These are phyloP conservation scores for Irpex sp. DNA, from an alignment of 1,284 basidiomycete species.

Conservation along the genomic window DNA sequence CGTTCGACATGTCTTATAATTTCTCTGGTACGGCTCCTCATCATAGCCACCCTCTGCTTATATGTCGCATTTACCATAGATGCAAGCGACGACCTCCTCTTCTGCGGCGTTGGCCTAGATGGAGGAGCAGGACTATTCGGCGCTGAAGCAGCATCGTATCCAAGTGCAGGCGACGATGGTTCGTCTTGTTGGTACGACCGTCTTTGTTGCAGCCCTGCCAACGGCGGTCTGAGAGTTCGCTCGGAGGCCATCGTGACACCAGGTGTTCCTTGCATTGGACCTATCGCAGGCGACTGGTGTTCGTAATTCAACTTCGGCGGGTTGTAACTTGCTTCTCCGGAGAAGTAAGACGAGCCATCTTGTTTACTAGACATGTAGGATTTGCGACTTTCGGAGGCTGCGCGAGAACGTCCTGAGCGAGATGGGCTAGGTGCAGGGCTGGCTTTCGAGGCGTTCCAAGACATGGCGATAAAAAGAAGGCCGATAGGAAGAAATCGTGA, in stretches of 20 bases:
- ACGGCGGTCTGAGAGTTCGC: neutral
- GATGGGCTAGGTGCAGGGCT: neutral
- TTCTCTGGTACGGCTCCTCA: slow-evolving; percentile 19
- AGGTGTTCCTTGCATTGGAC: neutral
- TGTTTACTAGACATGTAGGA: neutral
- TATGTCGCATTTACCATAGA: slow-evolving; percentile 2
- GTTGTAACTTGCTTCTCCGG: neutral
- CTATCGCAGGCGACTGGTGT: neutral
- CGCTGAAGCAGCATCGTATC: neutral
- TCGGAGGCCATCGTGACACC: neutral
- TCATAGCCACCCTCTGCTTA: slow-evolving; percentile 14
- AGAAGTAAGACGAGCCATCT: neutral
- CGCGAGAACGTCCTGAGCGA: neutral
- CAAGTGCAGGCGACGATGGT: neutral
- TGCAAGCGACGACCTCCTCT: neutral
- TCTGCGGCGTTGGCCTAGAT: neutral
- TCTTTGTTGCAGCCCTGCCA: neutral
- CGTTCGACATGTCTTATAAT: slow-evolving; percentile 34
- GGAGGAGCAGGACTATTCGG: neutral
- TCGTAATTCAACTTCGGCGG: neutral
- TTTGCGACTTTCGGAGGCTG: neutral
- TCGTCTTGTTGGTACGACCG: neutral
- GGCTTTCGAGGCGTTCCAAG: neutral
- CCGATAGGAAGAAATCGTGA: neutral
- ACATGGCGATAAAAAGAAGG: neutral